Evolutionary conservation across 805 yeast species (phyloP).

Genomic region (Candida piceae): DNA sequence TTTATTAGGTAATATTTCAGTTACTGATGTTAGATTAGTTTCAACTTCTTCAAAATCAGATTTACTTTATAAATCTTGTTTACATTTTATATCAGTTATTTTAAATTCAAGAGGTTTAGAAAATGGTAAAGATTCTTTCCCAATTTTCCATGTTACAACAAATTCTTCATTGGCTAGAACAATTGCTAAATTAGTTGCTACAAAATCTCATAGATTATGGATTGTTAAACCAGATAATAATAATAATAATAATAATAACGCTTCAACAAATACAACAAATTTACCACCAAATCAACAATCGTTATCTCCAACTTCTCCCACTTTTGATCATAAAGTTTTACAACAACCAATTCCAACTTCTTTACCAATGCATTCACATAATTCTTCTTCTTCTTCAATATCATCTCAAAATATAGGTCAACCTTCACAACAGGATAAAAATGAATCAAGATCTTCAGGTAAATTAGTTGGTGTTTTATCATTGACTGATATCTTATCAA

Average conservation of each 20-base stretch:
- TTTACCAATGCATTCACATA: slow-evolving; percentile 12
- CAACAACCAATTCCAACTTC: slow-evolving; percentile 12
- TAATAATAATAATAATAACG: not conserved
- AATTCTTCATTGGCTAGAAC: slow-evolving; percentile 80
- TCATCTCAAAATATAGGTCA: not conserved
- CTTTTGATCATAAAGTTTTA: slow-evolving; percentile 8
- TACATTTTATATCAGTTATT: slow-evolving; percentile 83
- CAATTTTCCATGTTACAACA: slow-evolving; percentile 88
- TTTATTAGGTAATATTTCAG: slow-evolving; percentile 86
- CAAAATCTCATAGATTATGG: slow-evolving; percentile 88
- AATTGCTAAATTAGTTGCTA: slow-evolving; percentile 91
- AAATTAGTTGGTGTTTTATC: slow-evolving; percentile 88
- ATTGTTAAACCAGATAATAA: slow-evolving; percentile 53
- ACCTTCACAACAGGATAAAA: no score
- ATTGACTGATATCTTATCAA: slow-evolving; percentile 80
- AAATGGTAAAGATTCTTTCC: slow-evolving; percentile 94
- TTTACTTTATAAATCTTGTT: slow-evolving; percentile 72
- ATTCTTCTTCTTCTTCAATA: slow-evolving; percentile 1
- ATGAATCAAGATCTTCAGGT: slow-evolving; percentile 56
- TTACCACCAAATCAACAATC: no score
- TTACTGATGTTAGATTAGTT: slow-evolving; percentile 87
- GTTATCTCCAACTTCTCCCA: slow-evolving; percentile 16
- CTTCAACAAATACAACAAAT: slow-evolving; percentile 8
- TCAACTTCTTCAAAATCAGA: slow-evolving; percentile 85
- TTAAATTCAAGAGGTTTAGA: slow-evolving; percentile 84